Evolutionary conservation across 2,329 filamentous ascomycete species (phyloP).

Genomic region (Botrytis tulipae): DNA sequence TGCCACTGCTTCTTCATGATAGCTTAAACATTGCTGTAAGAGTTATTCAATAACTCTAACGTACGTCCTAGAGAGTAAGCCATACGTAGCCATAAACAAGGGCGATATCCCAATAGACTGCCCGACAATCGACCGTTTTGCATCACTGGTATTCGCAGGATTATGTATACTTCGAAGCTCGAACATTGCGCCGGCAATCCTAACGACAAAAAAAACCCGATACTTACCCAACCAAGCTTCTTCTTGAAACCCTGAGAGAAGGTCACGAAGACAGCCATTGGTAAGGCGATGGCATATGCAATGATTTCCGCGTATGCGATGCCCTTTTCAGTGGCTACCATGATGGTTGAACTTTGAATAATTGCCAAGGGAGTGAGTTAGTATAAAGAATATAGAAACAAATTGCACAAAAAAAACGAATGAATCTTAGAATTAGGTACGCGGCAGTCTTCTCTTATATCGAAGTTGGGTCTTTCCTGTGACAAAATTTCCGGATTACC

Average conservation of each 20-base stretch:
- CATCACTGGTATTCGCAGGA: conserved; percentile 34
- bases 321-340: conserved; percentile 28
- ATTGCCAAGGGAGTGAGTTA: too few relatives aligned
- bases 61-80: conserved; percentile 35
- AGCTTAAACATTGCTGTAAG: background rate
- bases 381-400: background rate
- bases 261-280: conserved; percentile 30
- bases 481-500: background rate
- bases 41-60: background rate
- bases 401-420: background rate
- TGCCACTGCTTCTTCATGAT: background rate
- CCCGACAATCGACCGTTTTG: conserved; percentile 36
- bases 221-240: conserved; percentile 40
- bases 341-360: conserved; percentile 7
- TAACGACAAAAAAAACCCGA: conserved; percentile 39
- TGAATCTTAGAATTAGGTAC: too few relatives aligned
- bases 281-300: conserved; percentile 25
- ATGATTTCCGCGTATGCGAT: conserved; percentile 33
- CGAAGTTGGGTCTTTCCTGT: background rate
- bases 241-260: conserved; percentile 33
- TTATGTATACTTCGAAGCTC: conserved; percentile 34
- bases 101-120: conserved; percentile 35
- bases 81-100: conserved; percentile 33
- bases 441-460: background rate
- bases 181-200: conserved; percentile 37